Evolutionary conservation across 768 basidiomycete genomes (phyloP), one percentile per base, ranked within the genome.

Genomic region (Astraeus odoratus): DNA sequence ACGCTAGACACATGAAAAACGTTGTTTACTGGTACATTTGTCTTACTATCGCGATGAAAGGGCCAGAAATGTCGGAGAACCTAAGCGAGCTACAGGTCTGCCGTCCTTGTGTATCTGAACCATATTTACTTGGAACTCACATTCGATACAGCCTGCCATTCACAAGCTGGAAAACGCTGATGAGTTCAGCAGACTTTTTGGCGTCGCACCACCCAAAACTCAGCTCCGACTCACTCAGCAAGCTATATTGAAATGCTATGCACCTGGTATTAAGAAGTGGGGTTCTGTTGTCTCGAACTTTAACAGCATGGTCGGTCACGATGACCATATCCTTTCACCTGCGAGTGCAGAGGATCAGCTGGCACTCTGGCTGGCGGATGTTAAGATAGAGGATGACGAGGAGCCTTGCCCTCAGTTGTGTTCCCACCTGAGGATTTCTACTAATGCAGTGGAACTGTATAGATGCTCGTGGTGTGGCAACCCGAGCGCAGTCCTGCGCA

Each of bases 391-490:
- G 19, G 65, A 72, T 19, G 69, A 65, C n/a, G 65, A 60, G 26
- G 56, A 61, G 26, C 27, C 55, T 36, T 46, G 62, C 43, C 55
- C 58, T 16, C 52, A 62, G 35, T 60, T 18, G 44, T 63, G 67
- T 27, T 60, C 65, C 10, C 70, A 73, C 41, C 69, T 74, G 10
- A 72, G 67, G 52, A 66, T 78, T 51, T 74, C 69, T 46, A 57
- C 60, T 16, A 76, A 79, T 37, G 62, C 65, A 16, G 73, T 80
- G 7, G 68, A 60, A 29, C 60, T 85, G 33, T 83, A 78, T 59
- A 63, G 71, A 20, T 85, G 83, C 53, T 78, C 80, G 20, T 78
- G 74, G 70, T 83, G 82, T 49, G 68, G 73, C 5, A 83, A 81
- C 46, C 80, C 80, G 5, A 81, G 76, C 40, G 78, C 77, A 0